These are phyloP conservation scores for Gracilaria gracilis DNA, from an alignment of 23 red algal genomes.

Conservation along the genomic window DNA sequence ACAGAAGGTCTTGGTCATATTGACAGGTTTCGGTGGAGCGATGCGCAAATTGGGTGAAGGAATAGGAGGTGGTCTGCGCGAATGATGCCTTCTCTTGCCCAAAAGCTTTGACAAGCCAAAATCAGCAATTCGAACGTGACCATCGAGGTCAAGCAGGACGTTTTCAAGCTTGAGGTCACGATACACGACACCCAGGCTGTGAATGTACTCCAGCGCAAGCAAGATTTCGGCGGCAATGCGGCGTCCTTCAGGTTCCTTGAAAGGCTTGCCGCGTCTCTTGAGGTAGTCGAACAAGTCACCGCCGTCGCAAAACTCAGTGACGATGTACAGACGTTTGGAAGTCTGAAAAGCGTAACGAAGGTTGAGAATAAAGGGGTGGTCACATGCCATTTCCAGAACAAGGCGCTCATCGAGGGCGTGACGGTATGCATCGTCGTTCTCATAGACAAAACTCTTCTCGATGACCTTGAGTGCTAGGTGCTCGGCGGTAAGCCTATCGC, in stretches of 20 bases:
- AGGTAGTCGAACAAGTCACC: slow-evolving; percentile 94
- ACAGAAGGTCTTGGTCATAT: slow-evolving; percentile 91
- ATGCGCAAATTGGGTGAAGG: slow-evolving; percentile 53
- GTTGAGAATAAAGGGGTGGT: slow-evolving; percentile 92
- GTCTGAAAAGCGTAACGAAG: slow-evolving; percentile 95
- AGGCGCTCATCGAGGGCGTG: slow-evolving; percentile 94
- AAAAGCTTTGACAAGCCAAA: slow-evolving; percentile 88
- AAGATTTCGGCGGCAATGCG: slow-evolving; percentile 88
- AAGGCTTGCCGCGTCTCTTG: slow-evolving; percentile 71
- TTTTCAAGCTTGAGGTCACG: slow-evolving; percentile 95
- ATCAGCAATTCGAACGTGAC: slow-evolving; percentile 89
- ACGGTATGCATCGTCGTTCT: slow-evolving; percentile 73
- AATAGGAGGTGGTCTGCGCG: slow-evolving; percentile 43
- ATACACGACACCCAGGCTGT: slow-evolving; percentile 84
- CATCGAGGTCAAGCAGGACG: slow-evolving; percentile 85
- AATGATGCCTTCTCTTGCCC: slow-evolving; percentile 52
- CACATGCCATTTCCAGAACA: slow-evolving; percentile 86
- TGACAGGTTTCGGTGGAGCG: slow-evolving; percentile 49
- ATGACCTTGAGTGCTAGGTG: slow-evolving; percentile 89
- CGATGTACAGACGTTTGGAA: slow-evolving; percentile 84
- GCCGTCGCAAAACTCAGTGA: slow-evolving; percentile 92
- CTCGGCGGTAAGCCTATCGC: slow-evolving; percentile 74
- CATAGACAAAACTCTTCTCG: slow-evolving; percentile 86
- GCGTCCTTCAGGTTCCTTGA: slow-evolving; percentile 60
- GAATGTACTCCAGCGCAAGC: slow-evolving; percentile 87